A percentile compares a stretch with the other conserved stretches of the same genome.
phyloP scores from a whole-genome alignment of 1,284 basidiomycete genomes.

The Tilletia setariae region DNA sequence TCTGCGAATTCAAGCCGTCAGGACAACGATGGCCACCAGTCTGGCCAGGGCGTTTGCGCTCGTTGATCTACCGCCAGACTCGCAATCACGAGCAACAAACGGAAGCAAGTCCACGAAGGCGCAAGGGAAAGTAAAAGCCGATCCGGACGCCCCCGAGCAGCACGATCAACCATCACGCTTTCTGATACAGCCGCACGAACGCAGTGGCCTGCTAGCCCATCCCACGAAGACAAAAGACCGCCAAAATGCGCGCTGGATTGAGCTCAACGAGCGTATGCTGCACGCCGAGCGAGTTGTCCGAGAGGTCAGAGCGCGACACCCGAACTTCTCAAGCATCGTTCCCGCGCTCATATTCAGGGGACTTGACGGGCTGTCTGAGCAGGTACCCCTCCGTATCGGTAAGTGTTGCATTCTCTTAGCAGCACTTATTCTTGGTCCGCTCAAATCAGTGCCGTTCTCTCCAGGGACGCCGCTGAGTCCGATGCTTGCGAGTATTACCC shows the following conservation, averaged over 20 bases:
- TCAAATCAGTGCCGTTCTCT: background rate
- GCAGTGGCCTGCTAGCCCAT: constrained; percentile 42
- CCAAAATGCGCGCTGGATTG: constrained; percentile 40
- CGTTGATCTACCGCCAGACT: constrained; percentile 22
- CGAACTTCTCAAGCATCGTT: constrained; percentile 78
- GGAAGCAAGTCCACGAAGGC: constrained; percentile 20
- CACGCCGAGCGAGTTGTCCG: constrained; percentile 59
- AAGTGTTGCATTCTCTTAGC: background rate
- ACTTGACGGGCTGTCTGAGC: constrained; percentile 41
- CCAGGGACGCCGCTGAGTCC: constrained; percentile 58
- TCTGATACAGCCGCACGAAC: constrained; percentile 25
- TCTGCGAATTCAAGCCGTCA: constrained; percentile 75
- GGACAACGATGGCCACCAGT: constrained; percentile 75
- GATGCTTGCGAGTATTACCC: constrained; percentile 63
- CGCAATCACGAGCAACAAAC: background rate
- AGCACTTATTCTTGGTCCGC: background rate
- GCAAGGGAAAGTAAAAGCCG: background rate
- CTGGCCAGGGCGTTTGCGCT: constrained; percentile 77
- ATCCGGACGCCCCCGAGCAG: too few relatives aligned
- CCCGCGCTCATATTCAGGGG: constrained; percentile 59
- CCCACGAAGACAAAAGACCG: constrained; percentile 52
- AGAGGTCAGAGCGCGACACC: constrained; percentile 71
- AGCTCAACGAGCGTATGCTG: constrained; percentile 40
- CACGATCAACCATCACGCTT: background rate
- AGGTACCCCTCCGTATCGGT: constrained; percentile 70